These are phyloP conservation scores for Apiospora hydei DNA, from an alignment of 2,329 filamentous ascomycete genomes.

Conservation along the genomic window DNA sequence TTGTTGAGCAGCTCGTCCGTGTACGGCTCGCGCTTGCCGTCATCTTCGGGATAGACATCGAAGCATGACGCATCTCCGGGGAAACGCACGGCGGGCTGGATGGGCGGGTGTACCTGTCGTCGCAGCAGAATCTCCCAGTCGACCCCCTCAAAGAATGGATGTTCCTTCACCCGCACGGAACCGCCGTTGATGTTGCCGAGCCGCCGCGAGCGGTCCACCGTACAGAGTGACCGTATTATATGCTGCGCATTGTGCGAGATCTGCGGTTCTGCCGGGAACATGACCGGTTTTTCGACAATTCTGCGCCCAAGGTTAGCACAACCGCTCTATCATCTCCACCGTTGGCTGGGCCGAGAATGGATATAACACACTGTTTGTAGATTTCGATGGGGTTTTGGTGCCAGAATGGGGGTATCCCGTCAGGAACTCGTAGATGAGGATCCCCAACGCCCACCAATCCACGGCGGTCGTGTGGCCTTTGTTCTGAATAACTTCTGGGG, in stretches of 20 bases:
- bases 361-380: conserved; percentile 71
- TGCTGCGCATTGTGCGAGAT: conserved; percentile 75
- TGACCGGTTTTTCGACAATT: conserved; percentile 80
- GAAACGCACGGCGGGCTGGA: conserved; percentile 76
- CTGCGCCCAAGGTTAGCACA: conserved; percentile 47
- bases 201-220: conserved; percentile 78
- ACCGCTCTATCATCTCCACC: neutral
- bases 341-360: neutral
- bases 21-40: conserved; percentile 69
- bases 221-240: conserved; percentile 79
- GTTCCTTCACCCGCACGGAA: conserved; percentile 73
- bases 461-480: conserved; percentile 79
- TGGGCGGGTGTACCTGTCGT: conserved; percentile 71
- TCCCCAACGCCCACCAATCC: conserved; percentile 88
- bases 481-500: conserved; percentile 84
- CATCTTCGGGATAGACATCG: conserved; percentile 82
- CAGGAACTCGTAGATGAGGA: conserved; percentile 84
- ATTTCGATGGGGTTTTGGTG: conserved; percentile 87
- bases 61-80: conserved; percentile 82
- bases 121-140: conserved; percentile 78
- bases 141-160: conserved; percentile 77
- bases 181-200: conserved; percentile 82
- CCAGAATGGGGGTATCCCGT: conserved; percentile 90
- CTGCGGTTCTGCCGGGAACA: conserved; percentile 71
- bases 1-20: conserved; percentile 71